phyloP scores from a whole-genome alignment of 805 yeast species.

The Suhomyces xylopsoci region DNA sequence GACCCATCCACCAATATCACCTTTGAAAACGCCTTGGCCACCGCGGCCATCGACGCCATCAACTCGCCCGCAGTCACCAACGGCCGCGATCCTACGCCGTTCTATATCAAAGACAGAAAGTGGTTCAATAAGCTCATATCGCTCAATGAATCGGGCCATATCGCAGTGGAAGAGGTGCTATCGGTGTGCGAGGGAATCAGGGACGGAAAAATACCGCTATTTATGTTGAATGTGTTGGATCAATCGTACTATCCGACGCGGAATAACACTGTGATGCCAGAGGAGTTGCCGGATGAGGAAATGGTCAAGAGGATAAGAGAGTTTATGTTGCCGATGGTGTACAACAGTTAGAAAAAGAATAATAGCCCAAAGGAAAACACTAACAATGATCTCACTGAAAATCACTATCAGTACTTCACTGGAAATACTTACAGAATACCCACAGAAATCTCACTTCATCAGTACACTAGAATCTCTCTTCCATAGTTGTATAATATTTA shows the following conservation, averaged over 20 bases:
- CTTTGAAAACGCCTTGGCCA: conserved; percentile 25
- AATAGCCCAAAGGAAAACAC: background rate
- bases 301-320: conserved; percentile 29
- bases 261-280: conserved; percentile 13
- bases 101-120: conserved; percentile 32
- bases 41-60: conserved; percentile 33
- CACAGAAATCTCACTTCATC: too few relatives aligned
- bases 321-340: conserved; percentile 36
- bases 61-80: conserved; percentile 26
- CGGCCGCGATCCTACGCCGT: conserved; percentile 20
- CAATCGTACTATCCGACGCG: conserved; percentile 25
- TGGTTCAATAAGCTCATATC: conserved; percentile 35
- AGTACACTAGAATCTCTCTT: too few relatives aligned
- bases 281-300: conserved; percentile 25
- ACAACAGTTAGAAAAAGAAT: too few relatives aligned
- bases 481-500: too few relatives aligned
- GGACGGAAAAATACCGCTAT: conserved; percentile 35
- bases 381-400: too few relatives aligned
- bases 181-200: conserved; percentile 35
- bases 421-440: too few relatives aligned
- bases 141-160: conserved; percentile 23
- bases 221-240: conserved; percentile 35
- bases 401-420: too few relatives aligned
- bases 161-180: conserved; percentile 30
- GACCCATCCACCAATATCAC: conserved; percentile 8